Evolutionary conservation across 2,329 filamentous ascomycete genomes (phyloP).

Genomic region (Graphiopsis chlorocephala): DNA sequence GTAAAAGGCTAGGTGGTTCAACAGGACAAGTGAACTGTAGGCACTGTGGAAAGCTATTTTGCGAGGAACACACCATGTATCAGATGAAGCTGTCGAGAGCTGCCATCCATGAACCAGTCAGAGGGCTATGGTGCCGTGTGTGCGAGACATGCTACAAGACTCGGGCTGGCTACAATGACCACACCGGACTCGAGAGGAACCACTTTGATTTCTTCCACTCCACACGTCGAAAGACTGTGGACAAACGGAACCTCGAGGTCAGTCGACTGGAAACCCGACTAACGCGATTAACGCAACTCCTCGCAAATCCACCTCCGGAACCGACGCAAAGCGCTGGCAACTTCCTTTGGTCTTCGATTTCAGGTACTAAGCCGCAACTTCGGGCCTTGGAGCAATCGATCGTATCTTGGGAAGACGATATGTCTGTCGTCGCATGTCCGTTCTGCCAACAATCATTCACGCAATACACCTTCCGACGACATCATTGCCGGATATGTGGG

Average conservation of each 20-base stretch:
- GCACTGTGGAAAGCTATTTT: conserved; percentile 89
- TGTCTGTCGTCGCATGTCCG: conserved; percentile 74
- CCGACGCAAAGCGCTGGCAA: conserved; percentile 49
- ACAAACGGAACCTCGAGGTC: conserved; percentile 82
- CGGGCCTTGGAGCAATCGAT: conserved; percentile 86
- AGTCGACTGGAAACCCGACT: conserved; percentile 87
- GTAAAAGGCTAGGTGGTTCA: conserved; percentile 70
- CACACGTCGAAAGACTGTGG: conserved; percentile 72
- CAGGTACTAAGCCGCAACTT: conserved; percentile 62
- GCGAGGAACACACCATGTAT: conserved; percentile 98
- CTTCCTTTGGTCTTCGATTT: conserved; percentile 59
- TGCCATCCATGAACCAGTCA: conserved; percentile 82
- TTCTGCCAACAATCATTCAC: conserved; percentile 97
- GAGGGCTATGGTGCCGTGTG: conserved; percentile 89
- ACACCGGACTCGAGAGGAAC: conserved; percentile 61
- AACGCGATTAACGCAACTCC: conserved; percentile 80
- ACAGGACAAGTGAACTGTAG: conserved; percentile 90
- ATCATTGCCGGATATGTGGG: conserved; percentile 93
- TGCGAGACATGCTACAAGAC: conserved; percentile 99
- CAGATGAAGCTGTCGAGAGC: conserved; percentile 95
- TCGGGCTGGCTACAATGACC: conserved; percentile 87
- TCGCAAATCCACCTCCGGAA: conserved; percentile 70
- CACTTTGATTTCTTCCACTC: conserved; percentile 69
- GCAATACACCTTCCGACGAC: conserved; percentile 85
- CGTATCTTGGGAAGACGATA: conserved; percentile 93